These are phyloP conservation scores for Ceratobasidium sp. DNA, from an alignment of 1,284 basidiomycete species.

Conservation along the genomic window DNA sequence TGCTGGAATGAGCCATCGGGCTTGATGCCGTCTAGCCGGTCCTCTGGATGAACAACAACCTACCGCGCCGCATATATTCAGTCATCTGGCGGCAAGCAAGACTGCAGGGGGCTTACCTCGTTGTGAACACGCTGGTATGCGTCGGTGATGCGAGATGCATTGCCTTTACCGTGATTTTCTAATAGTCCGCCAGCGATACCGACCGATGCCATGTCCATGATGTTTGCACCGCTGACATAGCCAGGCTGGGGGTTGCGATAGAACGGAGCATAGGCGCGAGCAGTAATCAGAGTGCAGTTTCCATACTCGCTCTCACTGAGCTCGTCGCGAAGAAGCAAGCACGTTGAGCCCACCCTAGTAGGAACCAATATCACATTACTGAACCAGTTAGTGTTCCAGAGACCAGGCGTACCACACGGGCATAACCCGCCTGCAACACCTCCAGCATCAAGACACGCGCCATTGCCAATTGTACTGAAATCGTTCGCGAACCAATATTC, in stretches of 20 bases:
- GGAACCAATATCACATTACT: conserved; percentile 40
- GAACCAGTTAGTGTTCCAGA: conserved; percentile 80
- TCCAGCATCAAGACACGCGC: conserved; percentile 66
- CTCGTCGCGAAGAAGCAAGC: conserved; percentile 26
- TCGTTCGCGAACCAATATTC: conserved; percentile 75
- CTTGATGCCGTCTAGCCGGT: conserved; percentile 70
- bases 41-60: conserved; percentile 61
- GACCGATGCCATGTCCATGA: conserved; percentile 70
- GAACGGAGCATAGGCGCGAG: conserved; percentile 67
- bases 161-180: conserved; percentile 54
- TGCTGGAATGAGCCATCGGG: conserved; percentile 75
- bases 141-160: conserved; percentile 63
- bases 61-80: conserved; percentile 11
- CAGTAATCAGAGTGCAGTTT: conserved; percentile 37
- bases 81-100: background rate
- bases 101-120: conserved; percentile 22
- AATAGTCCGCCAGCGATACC: conserved; percentile 66
- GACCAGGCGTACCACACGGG: conserved; percentile 68
- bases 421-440: conserved; percentile 61
- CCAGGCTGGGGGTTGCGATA: conserved; percentile 52
- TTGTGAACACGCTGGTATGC: conserved; percentile 62
- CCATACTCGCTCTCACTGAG: conserved; percentile 24
- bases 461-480: conserved; percentile 61
- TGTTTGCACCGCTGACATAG: conserved; percentile 71
- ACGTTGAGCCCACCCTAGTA: background rate